Evolutionary conservation across 257 asterid genomes (phyloP).

Genomic region (Solanum chiquidenum): DNA sequence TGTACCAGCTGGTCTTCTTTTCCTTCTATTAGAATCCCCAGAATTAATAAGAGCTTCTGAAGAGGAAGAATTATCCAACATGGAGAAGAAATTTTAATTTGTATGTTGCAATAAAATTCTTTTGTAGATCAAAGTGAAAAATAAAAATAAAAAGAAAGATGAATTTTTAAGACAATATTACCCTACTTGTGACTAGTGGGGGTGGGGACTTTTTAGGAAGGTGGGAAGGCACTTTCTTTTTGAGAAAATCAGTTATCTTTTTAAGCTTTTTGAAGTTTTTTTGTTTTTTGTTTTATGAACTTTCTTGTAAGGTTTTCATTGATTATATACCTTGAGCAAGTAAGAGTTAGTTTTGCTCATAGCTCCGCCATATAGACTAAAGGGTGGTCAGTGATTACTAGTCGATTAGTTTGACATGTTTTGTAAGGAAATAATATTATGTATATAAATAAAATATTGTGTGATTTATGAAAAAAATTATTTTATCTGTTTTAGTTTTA

Average conservation of each 20-base stretch:
- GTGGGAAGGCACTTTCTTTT: slow-evolving; percentile 15
- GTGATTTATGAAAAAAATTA: too few species aligned
- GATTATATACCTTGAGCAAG: slow-evolving; percentile 20
- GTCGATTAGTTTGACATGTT: too few species aligned
- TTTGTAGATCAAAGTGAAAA: not conserved
- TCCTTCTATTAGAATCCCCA: slow-evolving; percentile 3
- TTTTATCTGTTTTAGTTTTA: too few species aligned
- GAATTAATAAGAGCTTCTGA: slow-evolving; percentile 9
- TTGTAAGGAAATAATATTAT: too few species aligned
- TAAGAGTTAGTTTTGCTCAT: slow-evolving; percentile 4
- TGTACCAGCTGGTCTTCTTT: slow-evolving; percentile 31
- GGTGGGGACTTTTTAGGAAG: not conserved
- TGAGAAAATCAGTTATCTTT: slow-evolving; percentile 23
- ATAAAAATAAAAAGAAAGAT: not conserved
- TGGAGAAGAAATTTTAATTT: not conserved
- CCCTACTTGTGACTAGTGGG: not conserved
- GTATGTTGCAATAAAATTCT: not conserved
- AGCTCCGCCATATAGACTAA: not conserved
- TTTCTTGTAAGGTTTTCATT: slow-evolving; percentile 19
- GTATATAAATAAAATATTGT: too few species aligned
- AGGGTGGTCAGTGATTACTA: not conserved
- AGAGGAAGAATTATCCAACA: slow-evolving; percentile 17
- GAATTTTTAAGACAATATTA: not conserved
- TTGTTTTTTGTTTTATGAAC: slow-evolving; percentile 9
- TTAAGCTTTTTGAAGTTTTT: slow-evolving; percentile 11